A percentile compares a stretch with the other conserved stretches of the same genome.
These are phyloP conservation scores for Pseudogymnoascus sp. DNA, from an alignment of 2,329 filamentous ascomycete genomes.

Conservation along the genomic window DNA sequence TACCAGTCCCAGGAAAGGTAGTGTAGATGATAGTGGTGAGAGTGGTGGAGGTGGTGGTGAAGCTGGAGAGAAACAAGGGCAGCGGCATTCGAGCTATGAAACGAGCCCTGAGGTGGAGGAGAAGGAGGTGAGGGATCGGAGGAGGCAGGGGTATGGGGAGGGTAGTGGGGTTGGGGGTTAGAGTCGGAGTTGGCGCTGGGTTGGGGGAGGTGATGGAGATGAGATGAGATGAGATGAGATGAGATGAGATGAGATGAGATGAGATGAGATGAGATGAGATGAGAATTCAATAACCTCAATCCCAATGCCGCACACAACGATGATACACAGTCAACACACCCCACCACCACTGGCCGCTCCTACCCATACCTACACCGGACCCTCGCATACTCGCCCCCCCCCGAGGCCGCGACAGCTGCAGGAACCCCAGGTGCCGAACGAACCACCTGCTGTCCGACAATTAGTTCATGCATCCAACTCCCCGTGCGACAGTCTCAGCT, in stretches of 20 bases:
- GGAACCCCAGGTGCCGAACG: background rate
- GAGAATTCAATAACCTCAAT: background rate
- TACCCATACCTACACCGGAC: background rate
- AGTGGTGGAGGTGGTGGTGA: background rate
- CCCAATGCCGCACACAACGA: too few relatives aligned
- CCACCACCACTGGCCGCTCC: too few relatives aligned
- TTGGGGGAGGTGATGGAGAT: background rate
- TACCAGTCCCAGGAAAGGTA: too few relatives aligned
- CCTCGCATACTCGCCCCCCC: background rate
- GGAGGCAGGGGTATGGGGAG: background rate
- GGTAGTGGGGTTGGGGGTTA: background rate
- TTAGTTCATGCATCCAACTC: background rate
- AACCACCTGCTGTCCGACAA: background rate
- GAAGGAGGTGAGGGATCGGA: background rate
- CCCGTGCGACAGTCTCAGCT: background rate
- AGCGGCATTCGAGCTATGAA: background rate
- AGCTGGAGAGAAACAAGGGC: background rate
- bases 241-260: background rate
- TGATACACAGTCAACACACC: background rate
- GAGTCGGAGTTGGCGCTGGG: background rate
- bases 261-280: background rate
- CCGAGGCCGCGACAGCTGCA: background rate
- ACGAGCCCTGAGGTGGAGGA: background rate
- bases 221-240: background rate
- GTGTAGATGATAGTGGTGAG: too few relatives aligned